Conservation (phyloP, 305 asterid genomes). For the Rubia balearica region DNA sequence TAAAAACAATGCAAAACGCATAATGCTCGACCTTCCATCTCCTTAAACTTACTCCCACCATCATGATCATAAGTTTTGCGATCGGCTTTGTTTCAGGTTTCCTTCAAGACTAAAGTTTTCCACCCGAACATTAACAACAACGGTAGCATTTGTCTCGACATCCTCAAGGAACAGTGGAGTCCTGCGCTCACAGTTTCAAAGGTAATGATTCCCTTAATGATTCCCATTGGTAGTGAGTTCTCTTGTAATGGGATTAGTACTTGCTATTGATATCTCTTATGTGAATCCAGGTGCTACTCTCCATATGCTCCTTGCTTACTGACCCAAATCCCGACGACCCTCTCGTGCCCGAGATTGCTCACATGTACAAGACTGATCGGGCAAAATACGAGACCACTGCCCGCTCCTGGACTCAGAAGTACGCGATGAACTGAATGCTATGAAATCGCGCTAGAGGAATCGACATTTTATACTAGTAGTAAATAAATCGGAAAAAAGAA, state of each 20-base stretch:
- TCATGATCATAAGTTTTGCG: neutral
- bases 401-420: constrained; percentile 38
- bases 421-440: constrained; percentile 48
- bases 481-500: too few species aligned
- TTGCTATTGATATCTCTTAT: too few species aligned
- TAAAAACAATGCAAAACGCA: too few species aligned
- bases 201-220: constrained; percentile 25
- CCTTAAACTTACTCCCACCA: neutral
- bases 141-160: constrained; percentile 70
- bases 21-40: too few species aligned
- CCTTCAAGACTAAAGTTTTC: constrained; percentile 63
- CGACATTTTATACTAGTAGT: constrained; percentile 8
- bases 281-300: constrained; percentile 40
- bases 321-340: constrained; percentile 58
- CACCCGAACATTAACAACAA: constrained; percentile 73
- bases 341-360: too few species aligned
- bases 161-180: constrained; percentile 78
- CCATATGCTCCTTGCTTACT: constrained; percentile 57
- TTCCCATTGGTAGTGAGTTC: neutral
- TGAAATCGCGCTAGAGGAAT: neutral
- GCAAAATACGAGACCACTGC: too few species aligned
- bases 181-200: constrained; percentile 71
- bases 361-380: too few species aligned
- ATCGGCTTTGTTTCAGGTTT: constrained; percentile 30
- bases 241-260: too few species aligned